These are phyloP conservation scores for Salvia rosmarinus DNA, from an alignment of 257 asterid species.

Conservation along the genomic window DNA sequence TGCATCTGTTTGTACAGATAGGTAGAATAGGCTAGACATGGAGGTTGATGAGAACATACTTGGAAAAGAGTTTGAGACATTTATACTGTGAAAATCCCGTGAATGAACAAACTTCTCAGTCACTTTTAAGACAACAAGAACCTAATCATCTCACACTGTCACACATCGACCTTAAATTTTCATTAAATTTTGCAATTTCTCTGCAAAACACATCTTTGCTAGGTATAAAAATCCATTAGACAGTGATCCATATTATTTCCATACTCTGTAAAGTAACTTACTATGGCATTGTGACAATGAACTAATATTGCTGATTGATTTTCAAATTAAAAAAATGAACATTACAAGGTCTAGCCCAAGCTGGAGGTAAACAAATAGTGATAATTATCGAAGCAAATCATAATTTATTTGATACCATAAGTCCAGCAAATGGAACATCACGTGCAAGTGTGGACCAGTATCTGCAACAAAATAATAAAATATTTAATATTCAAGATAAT, in stretches of 20 bases:
- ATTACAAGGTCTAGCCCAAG: not conserved
- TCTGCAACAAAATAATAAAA: conserved; percentile 47
- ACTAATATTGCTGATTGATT: not conserved
- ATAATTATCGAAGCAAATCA: conserved; percentile 23
- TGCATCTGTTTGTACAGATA: not conserved
- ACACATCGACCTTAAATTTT: conserved; percentile 7
- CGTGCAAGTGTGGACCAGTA: conserved; percentile 85
- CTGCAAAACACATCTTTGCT: not conserved
- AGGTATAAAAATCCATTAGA: not conserved
- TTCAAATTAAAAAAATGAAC: conserved; percentile 7
- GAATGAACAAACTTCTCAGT: conserved; percentile 1
- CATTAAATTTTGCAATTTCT: not conserved
- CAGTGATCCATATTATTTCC: not conserved
- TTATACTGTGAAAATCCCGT: not conserved
- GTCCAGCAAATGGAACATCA: conserved; percentile 89
- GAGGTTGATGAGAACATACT: too few species aligned
- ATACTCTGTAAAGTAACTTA: not conserved
- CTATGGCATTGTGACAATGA: not conserved
- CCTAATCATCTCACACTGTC: not conserved
- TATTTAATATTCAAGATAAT: conserved; percentile 11
- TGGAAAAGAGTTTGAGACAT: not conserved
- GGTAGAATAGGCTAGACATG: not conserved
- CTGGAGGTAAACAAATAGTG: conserved; percentile 9
- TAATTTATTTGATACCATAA: conserved; percentile 58
- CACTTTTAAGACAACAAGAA: conserved; percentile 18